Evolutionary conservation across 495 filamentous ascomycete genomes (phyloP).

Genomic region (Podospora fimiseda): DNA sequence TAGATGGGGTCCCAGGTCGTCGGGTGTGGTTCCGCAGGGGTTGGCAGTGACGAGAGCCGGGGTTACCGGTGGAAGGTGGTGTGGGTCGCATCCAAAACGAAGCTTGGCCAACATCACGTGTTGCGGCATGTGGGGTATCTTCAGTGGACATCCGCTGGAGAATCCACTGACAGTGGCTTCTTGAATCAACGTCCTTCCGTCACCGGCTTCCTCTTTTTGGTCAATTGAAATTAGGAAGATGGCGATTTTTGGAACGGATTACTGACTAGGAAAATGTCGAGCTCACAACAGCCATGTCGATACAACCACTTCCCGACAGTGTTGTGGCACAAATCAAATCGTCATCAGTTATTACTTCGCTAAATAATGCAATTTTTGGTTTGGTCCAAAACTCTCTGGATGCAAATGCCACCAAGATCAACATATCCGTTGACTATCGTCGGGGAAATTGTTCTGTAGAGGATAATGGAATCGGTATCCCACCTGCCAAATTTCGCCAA

Average conservation of each 20-base stretch:
- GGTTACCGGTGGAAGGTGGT: neutral
- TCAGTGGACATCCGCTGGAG: neutral
- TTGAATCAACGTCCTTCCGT: too few species aligned
- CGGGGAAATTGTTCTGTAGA: constrained; percentile 79
- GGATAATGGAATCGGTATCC: constrained; percentile 81
- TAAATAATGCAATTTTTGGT: constrained; percentile 66
- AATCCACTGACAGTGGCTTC: neutral
- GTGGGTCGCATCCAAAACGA: neutral
- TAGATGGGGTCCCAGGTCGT: neutral
- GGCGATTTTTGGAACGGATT: neutral
- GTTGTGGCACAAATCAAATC: constrained; percentile 85
- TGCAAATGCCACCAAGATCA: constrained; percentile 64
- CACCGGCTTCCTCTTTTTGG: too few species aligned
- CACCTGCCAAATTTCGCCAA: constrained; percentile 61
- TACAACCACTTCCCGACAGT: constrained; percentile 64
- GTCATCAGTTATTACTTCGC: constrained; percentile 65
- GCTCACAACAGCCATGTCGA: constrained; percentile 45
- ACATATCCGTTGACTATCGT: constrained; percentile 64
- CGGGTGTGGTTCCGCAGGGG: constrained; percentile 2
- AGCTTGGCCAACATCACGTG: neutral
- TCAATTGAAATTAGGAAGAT: neutral
- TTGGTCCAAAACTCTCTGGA: constrained; percentile 86
- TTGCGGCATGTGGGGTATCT: neutral
- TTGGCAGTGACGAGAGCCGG: neutral
- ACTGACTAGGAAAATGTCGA: constrained; percentile 11